Percentiles rank a stretch among this genome's conserved stretches.
These are phyloP conservation scores for Abrus pulchellus DNA, from an alignment of 306 rosid genomes.

Conservation along the genomic window DNA sequence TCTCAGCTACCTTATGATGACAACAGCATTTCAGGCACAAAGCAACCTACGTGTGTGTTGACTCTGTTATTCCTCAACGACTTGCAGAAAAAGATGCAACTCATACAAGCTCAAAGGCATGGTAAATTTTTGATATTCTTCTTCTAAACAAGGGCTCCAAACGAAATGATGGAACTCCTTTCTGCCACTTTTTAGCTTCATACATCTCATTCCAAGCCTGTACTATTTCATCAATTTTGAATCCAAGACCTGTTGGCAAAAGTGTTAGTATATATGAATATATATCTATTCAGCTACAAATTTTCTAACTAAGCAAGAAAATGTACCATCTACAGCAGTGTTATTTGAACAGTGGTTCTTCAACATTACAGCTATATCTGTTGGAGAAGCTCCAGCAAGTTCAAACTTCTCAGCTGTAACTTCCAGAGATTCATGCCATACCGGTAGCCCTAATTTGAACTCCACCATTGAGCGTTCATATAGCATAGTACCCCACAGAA, in stretches of 20 bases:
- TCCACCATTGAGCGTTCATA: constrained; percentile 88
- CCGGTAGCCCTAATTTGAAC: constrained; percentile 72
- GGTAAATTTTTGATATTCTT: constrained; percentile 71
- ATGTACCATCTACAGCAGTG: constrained; percentile 66
- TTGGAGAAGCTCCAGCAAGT: constrained; percentile 87
- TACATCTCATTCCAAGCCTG: constrained; percentile 92
- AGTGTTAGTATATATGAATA: constrained; percentile 23
- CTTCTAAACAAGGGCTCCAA: constrained; percentile 83
- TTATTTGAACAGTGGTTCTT: constrained; percentile 87
- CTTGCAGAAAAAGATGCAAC: constrained; percentile 38
- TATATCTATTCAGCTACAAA: constrained; percentile 21
- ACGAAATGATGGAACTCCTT: constrained; percentile 82
- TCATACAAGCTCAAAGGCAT: constrained; percentile 77
- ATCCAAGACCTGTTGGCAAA: constrained; percentile 68
- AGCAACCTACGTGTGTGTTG: constrained; percentile 42
- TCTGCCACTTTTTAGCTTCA: constrained; percentile 80
- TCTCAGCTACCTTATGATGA: constrained; percentile 58
- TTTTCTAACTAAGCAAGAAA: constrained; percentile 1
- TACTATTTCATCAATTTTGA: constrained; percentile 84
- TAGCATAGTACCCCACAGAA: constrained; percentile 89
- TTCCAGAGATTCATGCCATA: constrained; percentile 81
- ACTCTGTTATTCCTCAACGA: constrained; percentile 33
- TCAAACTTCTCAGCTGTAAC: constrained; percentile 83
- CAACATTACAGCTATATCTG: constrained; percentile 80
- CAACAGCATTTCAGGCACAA: constrained; percentile 45